phyloP scores from a whole-genome alignment of 1,284 basidiomycete genomes.

The Phellinidium pouzarii region DNA sequence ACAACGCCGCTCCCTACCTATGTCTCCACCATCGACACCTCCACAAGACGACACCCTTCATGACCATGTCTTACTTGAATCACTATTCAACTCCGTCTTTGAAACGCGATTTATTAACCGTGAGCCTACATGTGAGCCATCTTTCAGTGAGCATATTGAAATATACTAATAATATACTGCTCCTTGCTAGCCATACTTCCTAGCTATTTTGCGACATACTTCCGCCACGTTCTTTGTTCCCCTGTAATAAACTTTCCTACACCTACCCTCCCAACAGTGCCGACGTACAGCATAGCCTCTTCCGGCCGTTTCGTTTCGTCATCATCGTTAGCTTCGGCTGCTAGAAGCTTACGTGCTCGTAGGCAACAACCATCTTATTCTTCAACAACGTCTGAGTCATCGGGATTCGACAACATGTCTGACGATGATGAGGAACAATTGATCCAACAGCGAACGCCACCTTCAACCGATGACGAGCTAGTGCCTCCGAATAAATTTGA shows the following conservation, averaged over 20 bases:
- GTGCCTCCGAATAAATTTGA: slow-evolving; percentile 1
- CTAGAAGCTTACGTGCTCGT: slow-evolving; percentile 14
- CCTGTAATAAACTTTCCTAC: slow-evolving; percentile 60
- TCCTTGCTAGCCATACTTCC: slow-evolving; percentile 56
- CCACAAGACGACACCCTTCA: slow-evolving; percentile 34
- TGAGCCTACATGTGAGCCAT: slow-evolving; percentile 47
- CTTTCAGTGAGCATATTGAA: neutral
- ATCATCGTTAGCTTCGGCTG: slow-evolving; percentile 7
- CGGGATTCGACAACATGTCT: slow-evolving; percentile 7
- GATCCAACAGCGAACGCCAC: slow-evolving; percentile 13
- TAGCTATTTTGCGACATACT: slow-evolving; percentile 64
- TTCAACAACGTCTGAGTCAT: slow-evolving; percentile 10
- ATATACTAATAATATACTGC: neutral
- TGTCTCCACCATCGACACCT: slow-evolving; percentile 26
- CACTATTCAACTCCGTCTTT: slow-evolving; percentile 55
- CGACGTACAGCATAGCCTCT: slow-evolving; percentile 30
- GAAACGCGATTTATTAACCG: slow-evolving; percentile 61
- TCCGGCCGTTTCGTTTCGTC: slow-evolving; percentile 30
- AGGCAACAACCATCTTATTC: slow-evolving; percentile 22
- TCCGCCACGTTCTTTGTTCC: slow-evolving; percentile 54
- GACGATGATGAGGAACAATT: slow-evolving; percentile 12
- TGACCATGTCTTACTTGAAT: slow-evolving; percentile 58
- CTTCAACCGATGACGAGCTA: slow-evolving; percentile 16
- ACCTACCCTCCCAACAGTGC: slow-evolving; percentile 63
- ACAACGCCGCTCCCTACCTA: slow-evolving; percentile 30